phyloP scores from a whole-genome alignment of 495 filamentous ascomycete species.

The Gamarada debralockiae region DNA sequence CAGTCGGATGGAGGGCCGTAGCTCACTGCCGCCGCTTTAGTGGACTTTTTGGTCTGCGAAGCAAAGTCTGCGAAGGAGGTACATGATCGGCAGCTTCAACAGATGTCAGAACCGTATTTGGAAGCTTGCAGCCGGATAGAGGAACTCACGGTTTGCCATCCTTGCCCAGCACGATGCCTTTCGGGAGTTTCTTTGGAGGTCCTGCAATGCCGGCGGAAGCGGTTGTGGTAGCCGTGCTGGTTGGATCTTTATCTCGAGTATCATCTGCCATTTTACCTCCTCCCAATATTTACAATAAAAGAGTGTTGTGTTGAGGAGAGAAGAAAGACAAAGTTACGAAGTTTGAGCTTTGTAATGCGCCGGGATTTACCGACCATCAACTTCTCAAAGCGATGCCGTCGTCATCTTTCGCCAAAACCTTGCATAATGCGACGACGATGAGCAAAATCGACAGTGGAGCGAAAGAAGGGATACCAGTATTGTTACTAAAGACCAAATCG shows the following conservation, averaged over 20 bases:
- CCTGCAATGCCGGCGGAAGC: slow-evolving; percentile 10
- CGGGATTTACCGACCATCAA: neutral
- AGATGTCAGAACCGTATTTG: neutral
- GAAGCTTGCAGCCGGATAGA: neutral
- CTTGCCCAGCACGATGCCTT: slow-evolving; percentile 81
- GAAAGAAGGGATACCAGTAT: slow-evolving; percentile 47
- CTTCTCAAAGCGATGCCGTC: neutral
- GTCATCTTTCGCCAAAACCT: slow-evolving; percentile 2
- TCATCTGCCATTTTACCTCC: slow-evolving; percentile 22
- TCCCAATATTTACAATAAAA: neutral
- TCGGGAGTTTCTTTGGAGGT: slow-evolving; percentile 49
- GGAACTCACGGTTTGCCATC: slow-evolving; percentile 90
- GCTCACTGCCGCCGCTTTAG: slow-evolving; percentile 36
- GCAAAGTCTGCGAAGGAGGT: slow-evolving; percentile 70
- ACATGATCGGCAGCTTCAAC: slow-evolving; percentile 78
- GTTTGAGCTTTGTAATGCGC: slow-evolving; percentile 10
- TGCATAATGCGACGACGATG: slow-evolving; percentile 19
- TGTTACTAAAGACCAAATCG: slow-evolving; percentile 87
- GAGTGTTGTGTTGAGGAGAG: neutral
- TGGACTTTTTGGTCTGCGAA: slow-evolving; percentile 53
- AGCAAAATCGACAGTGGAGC: neutral
- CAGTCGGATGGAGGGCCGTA: slow-evolving; percentile 47
- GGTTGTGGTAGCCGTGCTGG: neutral
- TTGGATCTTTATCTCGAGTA: slow-evolving; percentile 12
- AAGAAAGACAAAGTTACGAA: neutral